A percentile compares a stretch with the other conserved stretches of the same genome.
Evolutionary conservation across 2,329 filamentous ascomycete genomes (phyloP).

Genomic region (Xylaria polymorpha): DNA sequence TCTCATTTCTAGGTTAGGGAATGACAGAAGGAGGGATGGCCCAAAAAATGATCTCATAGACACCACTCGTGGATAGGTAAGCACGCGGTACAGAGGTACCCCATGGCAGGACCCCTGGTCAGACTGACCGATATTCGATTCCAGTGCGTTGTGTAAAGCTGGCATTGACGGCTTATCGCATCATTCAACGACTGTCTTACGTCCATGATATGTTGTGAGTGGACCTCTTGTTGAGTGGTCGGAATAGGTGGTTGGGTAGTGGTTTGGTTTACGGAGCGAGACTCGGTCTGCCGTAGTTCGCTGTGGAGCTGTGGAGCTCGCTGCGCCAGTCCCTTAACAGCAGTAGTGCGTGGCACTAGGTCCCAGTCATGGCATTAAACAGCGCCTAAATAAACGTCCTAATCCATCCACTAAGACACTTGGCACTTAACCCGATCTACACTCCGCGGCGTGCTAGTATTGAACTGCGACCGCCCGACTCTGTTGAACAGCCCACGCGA

Average conservation of each 20-base stretch:
- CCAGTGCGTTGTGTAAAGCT: not conserved
- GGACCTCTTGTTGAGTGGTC: slow-evolving; percentile 9
- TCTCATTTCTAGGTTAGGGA: not conserved
- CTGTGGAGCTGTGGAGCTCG: not conserved
- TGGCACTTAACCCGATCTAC: slow-evolving; percentile 10
- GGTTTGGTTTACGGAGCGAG: not conserved
- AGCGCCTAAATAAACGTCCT: slow-evolving; percentile 16
- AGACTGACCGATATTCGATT: slow-evolving; percentile 29
- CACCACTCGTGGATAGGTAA: not conserved
- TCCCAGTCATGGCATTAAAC: slow-evolving; percentile 13
- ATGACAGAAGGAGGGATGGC: slow-evolving; percentile 3
- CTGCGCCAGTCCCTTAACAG: slow-evolving; percentile 1
- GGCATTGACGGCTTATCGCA: slow-evolving; percentile 32
- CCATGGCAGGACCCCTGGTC: not conserved
- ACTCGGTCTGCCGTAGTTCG: not conserved
- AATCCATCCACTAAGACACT: slow-evolving; percentile 8
- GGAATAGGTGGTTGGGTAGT: not conserved
- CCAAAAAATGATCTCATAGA: slow-evolving; percentile 11
- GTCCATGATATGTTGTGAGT: slow-evolving; percentile 26
- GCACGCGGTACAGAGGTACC: not conserved
- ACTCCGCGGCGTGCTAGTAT: not conserved
- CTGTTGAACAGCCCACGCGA: slow-evolving; percentile 43
- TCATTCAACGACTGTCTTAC: slow-evolving; percentile 32
- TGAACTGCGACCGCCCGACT: slow-evolving; percentile 4
- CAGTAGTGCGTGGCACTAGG: slow-evolving; percentile 14